Evolutionary conservation across 2,329 filamentous ascomycete genomes (phyloP).

Genomic region (Penicillium olsonii): DNA sequence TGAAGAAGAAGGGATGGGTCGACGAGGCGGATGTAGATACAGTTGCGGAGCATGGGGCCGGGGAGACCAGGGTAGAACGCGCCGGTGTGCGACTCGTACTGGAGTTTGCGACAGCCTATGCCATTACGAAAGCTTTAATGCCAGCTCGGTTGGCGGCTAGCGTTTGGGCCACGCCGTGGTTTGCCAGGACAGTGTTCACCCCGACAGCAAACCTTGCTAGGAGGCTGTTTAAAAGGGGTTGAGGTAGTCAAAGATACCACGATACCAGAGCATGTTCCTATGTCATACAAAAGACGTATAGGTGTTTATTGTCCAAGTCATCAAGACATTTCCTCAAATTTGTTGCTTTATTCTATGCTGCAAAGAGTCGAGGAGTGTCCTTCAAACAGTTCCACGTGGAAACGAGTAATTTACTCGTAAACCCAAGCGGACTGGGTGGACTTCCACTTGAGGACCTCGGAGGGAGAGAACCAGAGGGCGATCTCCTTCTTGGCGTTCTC

Average conservation of each 20-base stretch:
- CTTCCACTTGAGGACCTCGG: constrained; percentile 85
- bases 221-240: constrained; percentile 39
- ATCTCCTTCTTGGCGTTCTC: constrained; percentile 99
- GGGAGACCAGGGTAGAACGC: constrained; percentile 30
- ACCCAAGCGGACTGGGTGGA: constrained; percentile 84
- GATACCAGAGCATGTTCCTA: constrained; percentile 11
- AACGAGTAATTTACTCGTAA: constrained; percentile 69
- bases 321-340: constrained; percentile 14
- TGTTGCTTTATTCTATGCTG: constrained; percentile 18
- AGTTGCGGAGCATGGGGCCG: constrained; percentile 35
- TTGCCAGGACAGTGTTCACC: constrained; percentile 67
- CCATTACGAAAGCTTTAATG: constrained; percentile 81
- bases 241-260: background rate
- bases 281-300: constrained; percentile 18
- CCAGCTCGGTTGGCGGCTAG: constrained; percentile 75
- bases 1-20: constrained; percentile 80
- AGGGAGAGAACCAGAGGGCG: constrained; percentile 92
- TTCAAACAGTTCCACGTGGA: constrained; percentile 16
- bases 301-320: constrained; percentile 18
- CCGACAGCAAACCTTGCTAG: constrained; percentile 46
- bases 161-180: constrained; percentile 90
- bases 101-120: constrained; percentile 84
- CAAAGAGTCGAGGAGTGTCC: constrained; percentile 15
- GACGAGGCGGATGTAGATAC: constrained; percentile 49
- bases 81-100: constrained; percentile 58